Percentiles rank a stretch among this genome's conserved stretches.
Conservation (phyloP, 306 rosid genomes). For the Malus sylvestris region DNA sequence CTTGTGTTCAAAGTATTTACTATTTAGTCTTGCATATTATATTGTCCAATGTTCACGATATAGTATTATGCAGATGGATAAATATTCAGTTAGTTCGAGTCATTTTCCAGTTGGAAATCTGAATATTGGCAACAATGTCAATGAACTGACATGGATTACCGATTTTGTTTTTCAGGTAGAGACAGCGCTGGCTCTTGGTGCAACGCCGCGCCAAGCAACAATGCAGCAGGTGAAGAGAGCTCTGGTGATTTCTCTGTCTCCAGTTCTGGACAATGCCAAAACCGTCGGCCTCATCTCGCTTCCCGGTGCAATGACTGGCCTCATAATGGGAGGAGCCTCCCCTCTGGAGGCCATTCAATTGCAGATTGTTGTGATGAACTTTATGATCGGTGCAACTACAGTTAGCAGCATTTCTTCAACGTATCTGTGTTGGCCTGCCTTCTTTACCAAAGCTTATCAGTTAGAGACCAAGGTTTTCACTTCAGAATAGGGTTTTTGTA, state of each 20-base stretch:
- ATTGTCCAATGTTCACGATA: neutral
- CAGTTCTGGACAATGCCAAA: slow-evolving; percentile 83
- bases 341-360: slow-evolving; percentile 91
- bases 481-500: neutral
- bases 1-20: neutral
- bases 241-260: slow-evolving; percentile 67
- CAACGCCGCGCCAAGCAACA: slow-evolving; percentile 88
- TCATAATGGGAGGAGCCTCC: slow-evolving; percentile 97
- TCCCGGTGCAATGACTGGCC: slow-evolving; percentile 98
- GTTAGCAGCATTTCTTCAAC: slow-evolving; percentile 85
- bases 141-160: no score
- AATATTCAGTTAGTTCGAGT: neutral
- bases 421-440: slow-evolving; percentile 80
- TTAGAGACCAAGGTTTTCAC: slow-evolving; percentile 67
- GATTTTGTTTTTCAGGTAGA: slow-evolving; percentile 51
- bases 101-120: neutral
- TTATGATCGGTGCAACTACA: slow-evolving; percentile 87
- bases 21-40: neutral
- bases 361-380: slow-evolving; percentile 94
- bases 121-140: no score
- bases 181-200: slow-evolving; percentile 92
- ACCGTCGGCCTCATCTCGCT: slow-evolving; percentile 89
- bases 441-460: slow-evolving; percentile 87
- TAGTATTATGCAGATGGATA: neutral
- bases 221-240: slow-evolving; percentile 82